phyloP scores from a whole-genome alignment of 768 basidiomycete genomes.

The Leccinellum albellum region DNA sequence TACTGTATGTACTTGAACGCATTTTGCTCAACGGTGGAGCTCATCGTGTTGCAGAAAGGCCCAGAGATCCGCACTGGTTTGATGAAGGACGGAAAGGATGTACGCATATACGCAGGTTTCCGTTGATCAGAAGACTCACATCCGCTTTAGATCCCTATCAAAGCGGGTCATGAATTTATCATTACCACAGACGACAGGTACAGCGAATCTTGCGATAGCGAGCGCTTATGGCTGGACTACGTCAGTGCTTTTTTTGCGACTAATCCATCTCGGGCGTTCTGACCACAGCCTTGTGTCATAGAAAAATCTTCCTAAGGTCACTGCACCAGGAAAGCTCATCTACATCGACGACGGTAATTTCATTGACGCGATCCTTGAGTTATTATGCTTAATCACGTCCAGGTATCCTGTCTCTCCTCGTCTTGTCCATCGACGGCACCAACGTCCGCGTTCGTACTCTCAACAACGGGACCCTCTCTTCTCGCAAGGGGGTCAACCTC shows the following conservation, averaged over 20 bases:
- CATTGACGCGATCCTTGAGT: not conserved
- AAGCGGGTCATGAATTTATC: conserved; percentile 91
- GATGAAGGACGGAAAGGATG: conserved; percentile 83
- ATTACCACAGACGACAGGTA: conserved; percentile 83
- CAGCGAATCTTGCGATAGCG: conserved; percentile 74
- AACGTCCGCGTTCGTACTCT: conserved; percentile 80
- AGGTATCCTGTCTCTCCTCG: conserved; percentile 88
- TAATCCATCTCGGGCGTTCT: not conserved
- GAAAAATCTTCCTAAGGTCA: conserved; percentile 93
- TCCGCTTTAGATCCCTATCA: conserved; percentile 62
- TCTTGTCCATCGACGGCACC: conserved; percentile 79
- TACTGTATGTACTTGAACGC: conserved; percentile 56
- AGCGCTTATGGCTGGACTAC: conserved; percentile 91
- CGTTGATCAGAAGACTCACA: conserved; percentile 3
- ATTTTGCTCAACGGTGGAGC: not conserved
- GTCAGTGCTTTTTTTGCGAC: conserved; percentile 42
- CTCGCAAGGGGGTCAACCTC: conserved; percentile 98
- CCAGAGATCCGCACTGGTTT: conserved; percentile 98
- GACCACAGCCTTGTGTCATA: conserved; percentile 27
- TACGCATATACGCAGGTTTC: conserved; percentile 40
- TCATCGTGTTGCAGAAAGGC: conserved; percentile 69
- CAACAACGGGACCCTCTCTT: conserved; percentile 91
- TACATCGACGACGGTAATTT: conserved; percentile 90
- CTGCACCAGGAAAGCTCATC: conserved; percentile 94
- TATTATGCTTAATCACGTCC: not conserved